These are phyloP conservation scores for Talaromyces borbonicus DNA, from an alignment of 495 filamentous ascomycete species.

Conservation along the genomic window DNA sequence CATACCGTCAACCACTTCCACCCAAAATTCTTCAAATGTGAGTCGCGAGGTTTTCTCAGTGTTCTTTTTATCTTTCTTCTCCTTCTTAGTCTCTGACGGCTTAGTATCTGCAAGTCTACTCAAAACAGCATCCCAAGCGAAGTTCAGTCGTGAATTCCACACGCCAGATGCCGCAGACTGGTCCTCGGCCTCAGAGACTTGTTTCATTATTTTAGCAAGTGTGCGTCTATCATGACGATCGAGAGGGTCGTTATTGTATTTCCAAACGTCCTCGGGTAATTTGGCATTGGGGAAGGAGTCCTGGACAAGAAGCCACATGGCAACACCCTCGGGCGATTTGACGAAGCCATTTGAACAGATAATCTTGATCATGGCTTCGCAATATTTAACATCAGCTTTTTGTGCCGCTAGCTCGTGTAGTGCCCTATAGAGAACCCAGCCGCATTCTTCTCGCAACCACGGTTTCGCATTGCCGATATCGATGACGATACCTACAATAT, in stretches of 20 bases:
- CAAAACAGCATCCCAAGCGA: conserved; percentile 77
- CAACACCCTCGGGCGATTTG: conserved; percentile 76
- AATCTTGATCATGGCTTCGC: conserved; percentile 50
- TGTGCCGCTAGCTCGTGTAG: conserved; percentile 32
- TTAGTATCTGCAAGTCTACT: conserved; percentile 26
- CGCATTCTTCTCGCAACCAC: conserved; percentile 84
- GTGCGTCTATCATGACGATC: conserved; percentile 47
- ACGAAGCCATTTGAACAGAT: conserved; percentile 54
- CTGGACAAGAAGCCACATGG: conserved; percentile 68
- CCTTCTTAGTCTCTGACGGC: conserved; percentile 14
- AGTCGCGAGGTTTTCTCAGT: conserved; percentile 26
- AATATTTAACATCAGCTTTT: conserved; percentile 32
- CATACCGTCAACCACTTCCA: conserved; percentile 77
- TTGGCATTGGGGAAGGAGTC: conserved; percentile 52
- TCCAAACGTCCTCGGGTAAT: conserved; percentile 65
- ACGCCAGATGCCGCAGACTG: conserved; percentile 47
- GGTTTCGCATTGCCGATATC: conserved; percentile 55
- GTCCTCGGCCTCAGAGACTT: conserved; percentile 46
- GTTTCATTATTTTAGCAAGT: conserved; percentile 69
- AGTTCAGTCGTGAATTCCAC: conserved; percentile 73
- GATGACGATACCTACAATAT: conserved; percentile 44
- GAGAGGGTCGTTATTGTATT: conserved; percentile 57
- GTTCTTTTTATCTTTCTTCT: conserved; percentile 18
- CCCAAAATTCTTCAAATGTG: conserved; percentile 74
- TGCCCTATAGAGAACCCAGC: conserved; percentile 52